Base-by-base conservation (phyloP, 2,329 filamentous ascomycete species). In the Epichloe brachyelytri region DNA sequence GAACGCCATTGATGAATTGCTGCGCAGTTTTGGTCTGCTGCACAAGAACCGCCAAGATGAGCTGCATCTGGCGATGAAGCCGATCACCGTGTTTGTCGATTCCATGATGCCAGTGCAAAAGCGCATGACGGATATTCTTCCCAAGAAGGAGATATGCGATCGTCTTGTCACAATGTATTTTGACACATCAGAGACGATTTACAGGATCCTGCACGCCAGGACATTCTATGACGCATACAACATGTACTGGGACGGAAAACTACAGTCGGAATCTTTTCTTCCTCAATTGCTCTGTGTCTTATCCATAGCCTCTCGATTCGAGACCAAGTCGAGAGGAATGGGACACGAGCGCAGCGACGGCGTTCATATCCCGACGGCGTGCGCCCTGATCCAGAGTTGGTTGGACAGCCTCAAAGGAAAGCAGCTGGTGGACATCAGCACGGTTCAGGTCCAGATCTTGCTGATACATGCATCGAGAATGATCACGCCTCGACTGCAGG, bases 91-190 rank as follows among this genome's bases (percentile, higher is more conserved):
- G 34, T 79, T 74, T 56, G 76, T 78, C 30, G 75, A 79, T 57
- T 79, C 76, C n/a, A 75, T 78, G 66, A 75, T 77, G 59, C 76
- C 77, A 0, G 69, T 79, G 2, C 71, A 72, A 51, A 77, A 77
- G 60, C 74, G 77, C 45, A 80, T 80, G 77, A 70, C 68, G 33
- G 76, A 79, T 52, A 76, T 79, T 14, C 58, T 79, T 17, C 77
- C 77, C 0, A 71, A 69, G 34, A 74, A 70, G 58, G 52, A 63
- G 1, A 70, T 76, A 8, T 80, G 77, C 61, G 75, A 78, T 56
- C 68, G 71, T 14, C 67, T 79, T 3, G 57, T 79, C 3, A 62
- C 69, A 7, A 63, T 71, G 2, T 79, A 79, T 55, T 65, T 78
- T 49, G 68, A 68, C 38, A 71, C 71, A 1, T 73, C 72, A 10